Base-by-base conservation (phyloP, 495 filamentous ascomycete species). In the Hypomontagnella submonticulosa region DNA sequence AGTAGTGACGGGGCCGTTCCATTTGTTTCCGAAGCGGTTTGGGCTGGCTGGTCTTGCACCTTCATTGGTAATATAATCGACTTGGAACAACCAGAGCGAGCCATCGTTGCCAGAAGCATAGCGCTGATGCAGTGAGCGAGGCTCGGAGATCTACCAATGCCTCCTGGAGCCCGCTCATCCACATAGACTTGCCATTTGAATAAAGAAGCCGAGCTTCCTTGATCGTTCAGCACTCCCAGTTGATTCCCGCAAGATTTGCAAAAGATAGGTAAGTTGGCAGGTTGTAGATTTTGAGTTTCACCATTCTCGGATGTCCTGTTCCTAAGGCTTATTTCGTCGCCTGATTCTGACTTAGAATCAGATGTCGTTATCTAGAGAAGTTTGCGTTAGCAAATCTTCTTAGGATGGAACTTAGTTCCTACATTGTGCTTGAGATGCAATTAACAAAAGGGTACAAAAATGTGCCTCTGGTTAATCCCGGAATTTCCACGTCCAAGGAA, bases 391-490 rank as follows among this genome's bases (percentile, higher is more conserved):
- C 75, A 73, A 27, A 72, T 57, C 5, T 67, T 67, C 54, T 84
- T 80, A 33, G n/a, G 33, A 11, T 56, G 20, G 52, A 4, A 6
- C 3, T 40, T 1, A 13, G 15, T 27, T 1, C n/a, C 50, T 13
- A 40, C 13, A 27, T 3, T 23, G 36, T 16, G 19, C 49, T 1
- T 33, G 4, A 43, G 42, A 15, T 13, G 4, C 3, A 11, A 2
- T 1, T 7, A n/a, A 12, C 9, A 27, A 10, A 43, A 48, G 34
- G 4, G 13, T 32, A n/a, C 23, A 30, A 15, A 52, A 16, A 88
- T 90, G 83, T 90, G 71, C 83, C 86, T 88, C 86, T 73, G 71
- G 67, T 71, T 76, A 81, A 82, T 82, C 83, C 82, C 83, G 78
- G 63, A 74, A 71, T 74, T 77, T 73, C 76, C 76, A 79, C 52